These are phyloP conservation scores for Usnea hakonensis DNA, from an alignment of 495 filamentous ascomycete genomes.

Conservation along the genomic window DNA sequence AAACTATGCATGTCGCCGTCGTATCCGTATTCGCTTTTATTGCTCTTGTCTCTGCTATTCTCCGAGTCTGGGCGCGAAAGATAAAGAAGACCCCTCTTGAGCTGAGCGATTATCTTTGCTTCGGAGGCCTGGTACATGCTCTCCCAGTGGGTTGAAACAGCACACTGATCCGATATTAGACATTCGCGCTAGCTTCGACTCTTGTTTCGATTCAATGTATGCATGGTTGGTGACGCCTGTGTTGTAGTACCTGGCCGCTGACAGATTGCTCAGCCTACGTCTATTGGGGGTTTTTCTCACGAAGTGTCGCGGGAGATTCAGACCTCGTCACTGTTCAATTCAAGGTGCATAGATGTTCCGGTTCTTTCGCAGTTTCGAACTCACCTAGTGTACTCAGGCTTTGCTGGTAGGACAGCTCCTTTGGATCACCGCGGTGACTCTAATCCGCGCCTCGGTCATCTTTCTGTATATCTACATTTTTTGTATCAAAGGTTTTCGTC, in stretches of 20 bases:
- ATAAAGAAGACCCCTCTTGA: slow-evolving; percentile 8
- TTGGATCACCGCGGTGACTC: slow-evolving; percentile 25
- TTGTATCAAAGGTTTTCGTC: slow-evolving; percentile 25
- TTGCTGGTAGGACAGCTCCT: slow-evolving; percentile 20
- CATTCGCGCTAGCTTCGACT: slow-evolving; percentile 7
- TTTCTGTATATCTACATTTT: slow-evolving; percentile 38
- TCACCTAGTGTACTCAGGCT: background rate
- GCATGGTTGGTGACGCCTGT: background rate
- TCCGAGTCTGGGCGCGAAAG: slow-evolving; percentile 18
- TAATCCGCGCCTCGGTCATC: slow-evolving; percentile 34
- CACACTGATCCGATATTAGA: background rate
- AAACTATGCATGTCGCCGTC: slow-evolving; percentile 10
- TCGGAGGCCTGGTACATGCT: slow-evolving; percentile 9
- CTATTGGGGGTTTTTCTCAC: background rate
- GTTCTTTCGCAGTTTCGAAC: background rate
- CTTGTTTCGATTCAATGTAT: background rate
- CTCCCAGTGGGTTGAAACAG: background rate
- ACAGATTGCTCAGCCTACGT: background rate
- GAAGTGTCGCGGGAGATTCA: background rate
- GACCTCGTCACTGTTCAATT: background rate
- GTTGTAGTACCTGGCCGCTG: background rate
- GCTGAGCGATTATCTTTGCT: slow-evolving; percentile 14
- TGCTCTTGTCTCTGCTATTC: slow-evolving; percentile 7
- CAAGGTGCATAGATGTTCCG: background rate
- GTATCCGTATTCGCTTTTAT: slow-evolving; percentile 15